Base-by-base conservation (phyloP, 164 flowering plant genomes). In the Magnolia sinica region DNA sequence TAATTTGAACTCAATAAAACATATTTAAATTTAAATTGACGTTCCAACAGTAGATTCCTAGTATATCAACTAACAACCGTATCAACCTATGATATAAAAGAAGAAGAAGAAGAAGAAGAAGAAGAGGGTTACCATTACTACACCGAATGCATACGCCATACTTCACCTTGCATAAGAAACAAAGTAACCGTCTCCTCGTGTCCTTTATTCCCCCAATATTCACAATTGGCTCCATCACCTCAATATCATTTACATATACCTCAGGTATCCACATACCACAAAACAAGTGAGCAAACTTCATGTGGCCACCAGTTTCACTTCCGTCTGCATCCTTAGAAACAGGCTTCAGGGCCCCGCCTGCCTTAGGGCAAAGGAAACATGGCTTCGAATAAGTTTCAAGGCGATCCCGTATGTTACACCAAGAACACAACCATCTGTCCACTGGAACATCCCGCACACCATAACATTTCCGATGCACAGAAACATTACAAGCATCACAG, bases 181-280 rank as follows among this genome's bases (percentile, higher is more conserved):
- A 96, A 63, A 89, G 80, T 74, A 91, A 73, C 76, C 88, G 92
- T 74, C 65, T 87, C 73, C 91, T 81, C 20, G 87, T 86, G 69
- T 93, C 98, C 78, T 89, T 87, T 45, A 92, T 85, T 68, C 86
- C 90, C 29, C 83, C 91, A 72, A 89, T 76, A 85, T 91, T 91
- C 87, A 91, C 70, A 50, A 96, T 84, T 1, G 98, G 98, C 82
- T 92, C 96, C 99, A 94, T 91, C 23, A 76, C 83, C 55, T 79
- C 77, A 0, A 83, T 84, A 76, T 91, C 89, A 77, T 89, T 91
- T 9, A 94, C 77, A 81, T 87, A 91, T 49, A 90, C 89, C 86
- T 93, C 99, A 50, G 98, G 97, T 89, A 89, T 87, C 98, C 98
- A 95, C 73, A 75, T 90, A 70, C 91, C 79, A 80, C 99, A 96